Base-by-base conservation (phyloP, 345 rosid genomes). In the Populus simonii region DNA sequence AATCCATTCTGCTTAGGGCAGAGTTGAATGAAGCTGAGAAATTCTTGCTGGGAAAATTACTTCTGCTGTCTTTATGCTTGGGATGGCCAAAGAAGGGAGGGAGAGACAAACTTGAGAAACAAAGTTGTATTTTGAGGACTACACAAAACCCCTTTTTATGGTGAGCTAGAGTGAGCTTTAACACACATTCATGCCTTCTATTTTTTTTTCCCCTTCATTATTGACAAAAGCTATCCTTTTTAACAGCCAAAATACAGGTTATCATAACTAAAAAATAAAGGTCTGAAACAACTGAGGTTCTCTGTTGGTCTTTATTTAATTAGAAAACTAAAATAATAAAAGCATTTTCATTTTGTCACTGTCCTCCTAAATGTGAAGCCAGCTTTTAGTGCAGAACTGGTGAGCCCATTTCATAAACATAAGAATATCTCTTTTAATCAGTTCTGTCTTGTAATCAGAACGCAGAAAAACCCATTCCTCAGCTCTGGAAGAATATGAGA, bases 241-340 rank as follows among this genome's bases (percentile, higher is more conserved):
- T 38, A 36, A 68, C 66, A 27, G 25, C 23, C 36, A 27, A 13
- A 76, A 31, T 68, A 85, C 90, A 86, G 88, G 89, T 80, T 82
- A 82, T 80, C 38, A 53, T 69, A 65, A 77, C 16, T 39, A 16
- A 17, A 53, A 38, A 17, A n/a, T 20, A 43, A 47, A 35, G 16
- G 33, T 22, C 70, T 18, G 51, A 47, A 65, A 65, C 49, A n/a
- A 31, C 22, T 59, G 20, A 2, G 68, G 41, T 8, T 74, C 15
- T 17, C 5, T 38, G n/a, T 5, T 5, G 55, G 39, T 66, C 43
- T 65, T 35, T 7, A n/a, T 70, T 0, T 3, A 43, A 27, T 51
- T 35, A 3, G 0, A 55, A 6, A 35, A 18, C 27, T 16, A n/a
- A 10, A 70, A 45, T 2, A 18, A 35, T n/a, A 13, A 3, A 5